Conservation (phyloP, 2,329 filamentous ascomycete species). For the Nothopassalora personata region DNA sequence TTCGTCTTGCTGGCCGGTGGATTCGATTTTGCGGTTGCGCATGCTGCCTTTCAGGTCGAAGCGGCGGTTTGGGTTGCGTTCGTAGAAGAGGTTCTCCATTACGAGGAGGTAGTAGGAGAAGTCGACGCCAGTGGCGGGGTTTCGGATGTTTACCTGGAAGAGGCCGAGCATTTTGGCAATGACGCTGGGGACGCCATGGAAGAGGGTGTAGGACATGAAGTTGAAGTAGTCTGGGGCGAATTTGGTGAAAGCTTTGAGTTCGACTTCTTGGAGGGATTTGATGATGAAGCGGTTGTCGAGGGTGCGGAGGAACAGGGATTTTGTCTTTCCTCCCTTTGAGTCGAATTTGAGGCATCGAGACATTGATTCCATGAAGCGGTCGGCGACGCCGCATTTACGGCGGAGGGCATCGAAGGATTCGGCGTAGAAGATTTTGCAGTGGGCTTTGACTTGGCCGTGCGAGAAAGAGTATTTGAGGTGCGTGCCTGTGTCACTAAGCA, state of each 20-base stretch:
- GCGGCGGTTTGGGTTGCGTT: slow-evolving; percentile 73
- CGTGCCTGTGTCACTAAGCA: slow-evolving; percentile 78
- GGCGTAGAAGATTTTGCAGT: slow-evolving; percentile 97
- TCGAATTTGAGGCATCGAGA: slow-evolving; percentile 97
- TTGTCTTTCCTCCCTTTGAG: slow-evolving; percentile 95
- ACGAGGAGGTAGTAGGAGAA: slow-evolving; percentile 91
- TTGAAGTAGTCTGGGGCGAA: slow-evolving; percentile 97
- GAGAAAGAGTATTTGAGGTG: slow-evolving; percentile 95
- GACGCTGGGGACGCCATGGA: slow-evolving; percentile 85
- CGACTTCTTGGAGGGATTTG: slow-evolving; percentile 83
- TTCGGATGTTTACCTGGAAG: slow-evolving; percentile 96
- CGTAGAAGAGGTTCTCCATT: slow-evolving; percentile 98
- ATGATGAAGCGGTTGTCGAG: slow-evolving; percentile 89
- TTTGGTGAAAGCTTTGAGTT: slow-evolving; percentile 87
- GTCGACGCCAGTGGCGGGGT: slow-evolving; percentile 82
- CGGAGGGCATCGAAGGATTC: slow-evolving; percentile 95
- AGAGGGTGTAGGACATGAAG: slow-evolving; percentile 93
- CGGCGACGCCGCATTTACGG: slow-evolving; percentile 84
- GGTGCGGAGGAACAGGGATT: slow-evolving; percentile 94
- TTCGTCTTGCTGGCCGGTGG: slow-evolving; percentile 91
- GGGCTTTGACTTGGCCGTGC: slow-evolving; percentile 88
- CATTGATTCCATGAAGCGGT: slow-evolving; percentile 90
- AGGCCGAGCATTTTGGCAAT: slow-evolving; percentile 99
- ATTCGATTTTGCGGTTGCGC: slow-evolving; percentile 96
- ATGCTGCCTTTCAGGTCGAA: slow-evolving; percentile 96